Evolutionary conservation across 495 filamentous ascomycete genomes (phyloP).

Genomic region (Collariella sp.): DNA sequence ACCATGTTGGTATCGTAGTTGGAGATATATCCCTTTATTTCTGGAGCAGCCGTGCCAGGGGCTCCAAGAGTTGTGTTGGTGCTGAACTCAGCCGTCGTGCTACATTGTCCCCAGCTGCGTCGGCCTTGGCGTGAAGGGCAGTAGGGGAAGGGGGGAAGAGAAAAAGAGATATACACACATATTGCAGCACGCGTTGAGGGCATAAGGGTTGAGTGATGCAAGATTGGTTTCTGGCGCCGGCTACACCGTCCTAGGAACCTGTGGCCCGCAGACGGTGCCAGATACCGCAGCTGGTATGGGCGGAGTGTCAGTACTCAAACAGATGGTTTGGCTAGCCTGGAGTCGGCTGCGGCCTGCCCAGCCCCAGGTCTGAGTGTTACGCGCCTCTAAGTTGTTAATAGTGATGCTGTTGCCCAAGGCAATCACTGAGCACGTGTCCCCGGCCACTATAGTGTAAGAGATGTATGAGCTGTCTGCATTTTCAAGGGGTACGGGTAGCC

Average conservation of each 20-base stretch:
- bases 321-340: constrained; percentile 27
- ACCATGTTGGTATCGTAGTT: constrained; percentile 40
- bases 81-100: constrained; percentile 42
- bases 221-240: constrained; percentile 13
- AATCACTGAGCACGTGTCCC: constrained; percentile 31
- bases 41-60: constrained; percentile 29
- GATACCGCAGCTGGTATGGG: constrained; percentile 36
- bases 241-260: constrained; percentile 27
- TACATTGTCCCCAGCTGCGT: constrained; percentile 44
- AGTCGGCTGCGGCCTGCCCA: constrained; percentile 40
- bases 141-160: constrained; percentile 18
- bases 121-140: too few species aligned
- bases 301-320: constrained; percentile 39
- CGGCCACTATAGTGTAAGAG: constrained; percentile 23
- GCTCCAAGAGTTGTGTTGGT: constrained; percentile 25
- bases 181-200: constrained; percentile 25
- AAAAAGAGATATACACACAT: background rate
- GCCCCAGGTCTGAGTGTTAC: constrained; percentile 43
- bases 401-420: constrained; percentile 27
- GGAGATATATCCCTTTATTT: constrained; percentile 39
- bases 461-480: constrained; percentile 38
- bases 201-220: constrained; percentile 28
- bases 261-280: constrained; percentile 40
- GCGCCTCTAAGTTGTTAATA: constrained; percentile 25
- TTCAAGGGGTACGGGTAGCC: constrained; percentile 30